Evolutionary conservation across 441 rosid genomes (phyloP), one percentile per base, ranked within the genome.

Genomic region (Manihot esculenta): DNA sequence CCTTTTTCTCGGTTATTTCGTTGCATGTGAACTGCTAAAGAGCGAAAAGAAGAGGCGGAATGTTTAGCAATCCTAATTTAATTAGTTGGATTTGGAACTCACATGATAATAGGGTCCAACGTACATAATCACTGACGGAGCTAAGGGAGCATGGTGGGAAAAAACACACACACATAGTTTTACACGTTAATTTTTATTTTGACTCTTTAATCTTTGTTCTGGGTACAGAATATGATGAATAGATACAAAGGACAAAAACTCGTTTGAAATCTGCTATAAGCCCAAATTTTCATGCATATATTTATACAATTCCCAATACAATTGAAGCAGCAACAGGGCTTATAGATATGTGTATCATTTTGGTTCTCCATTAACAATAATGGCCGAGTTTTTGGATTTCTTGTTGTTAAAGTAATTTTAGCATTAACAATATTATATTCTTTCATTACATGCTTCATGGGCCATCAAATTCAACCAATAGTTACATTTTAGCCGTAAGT

Each of bases 251-350:
- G 42, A 38, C 42, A 38, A 38, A 38, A 38, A 30, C 33, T 23
- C 66, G 7, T 35, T 14, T 51, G 26, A 15, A 63, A 30, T 35
- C 3, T 17, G 7, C 1, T 14, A 48, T 30, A 76, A 21, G 62
- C 79, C 82, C 75, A 71, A 79, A 75, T 77, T 79, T 79, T 72
- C 72, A 79, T 69, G 83, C 70, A 66, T 33, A 7, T 24, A 54
- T 33, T 38, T 20, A 49, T 33, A 45, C 82, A 49, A 75, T 68
- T 81, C 56, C 87, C 81, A 69, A 81, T 49, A 57, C 55, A 10
- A 7, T 56, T 51, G 17, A 71, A 38, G 20, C 42, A 23, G 20
- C 26, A n/a, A 33, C 23, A 38, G 61, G 55, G 53, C 4, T 48
- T 56, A 65, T 74, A 59, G 72, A 57, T 18, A 57, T 18, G 66